These are phyloP conservation scores for Millerozyma acaciae DNA, from an alignment of 805 yeast species.

Conservation along the genomic window DNA sequence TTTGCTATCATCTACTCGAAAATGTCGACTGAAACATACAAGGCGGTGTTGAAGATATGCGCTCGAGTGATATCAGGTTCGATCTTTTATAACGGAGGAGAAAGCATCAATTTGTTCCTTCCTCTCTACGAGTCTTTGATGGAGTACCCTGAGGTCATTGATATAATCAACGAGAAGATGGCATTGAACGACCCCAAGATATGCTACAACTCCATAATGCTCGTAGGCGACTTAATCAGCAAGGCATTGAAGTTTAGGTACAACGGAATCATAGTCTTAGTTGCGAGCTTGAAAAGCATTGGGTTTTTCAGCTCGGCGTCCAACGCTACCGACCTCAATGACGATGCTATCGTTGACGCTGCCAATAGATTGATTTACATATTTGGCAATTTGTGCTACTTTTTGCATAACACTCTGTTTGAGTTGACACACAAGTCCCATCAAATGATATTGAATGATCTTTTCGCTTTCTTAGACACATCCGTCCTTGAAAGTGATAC, in stretches of 20 bases:
- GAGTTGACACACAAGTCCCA: slow-evolving; percentile 38
- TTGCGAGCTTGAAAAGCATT: slow-evolving; percentile 45
- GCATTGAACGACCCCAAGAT: slow-evolving; percentile 43
- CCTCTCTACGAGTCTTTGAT: slow-evolving; percentile 36
- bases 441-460: slow-evolving; percentile 36
- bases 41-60: slow-evolving; percentile 42
- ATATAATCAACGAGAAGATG: slow-evolving; percentile 39
- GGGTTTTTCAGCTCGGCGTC: slow-evolving; percentile 44
- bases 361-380: slow-evolving; percentile 28
- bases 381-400: slow-evolving; percentile 33
- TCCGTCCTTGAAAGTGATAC: slow-evolving; percentile 41
- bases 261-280: slow-evolving; percentile 41
- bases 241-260: slow-evolving; percentile 40
- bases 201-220: slow-evolving; percentile 39
- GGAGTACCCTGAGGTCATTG: slow-evolving; percentile 38
- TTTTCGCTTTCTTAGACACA: slow-evolving; percentile 36
- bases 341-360: slow-evolving; percentile 26
- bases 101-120: slow-evolving; percentile 30
- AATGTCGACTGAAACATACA: slow-evolving; percentile 43
- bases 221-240: slow-evolving; percentile 42
- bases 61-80: slow-evolving; percentile 41
- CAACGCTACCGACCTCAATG: slow-evolving; percentile 37
- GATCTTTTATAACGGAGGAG: slow-evolving; percentile 35
- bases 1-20: slow-evolving; percentile 39
- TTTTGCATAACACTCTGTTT: slow-evolving; percentile 30